Percentiles rank a stretch among this genome's conserved stretches.
phyloP scores from a whole-genome alignment of 1,284 basidiomycete genomes.

The Gomphus bonarii region DNA sequence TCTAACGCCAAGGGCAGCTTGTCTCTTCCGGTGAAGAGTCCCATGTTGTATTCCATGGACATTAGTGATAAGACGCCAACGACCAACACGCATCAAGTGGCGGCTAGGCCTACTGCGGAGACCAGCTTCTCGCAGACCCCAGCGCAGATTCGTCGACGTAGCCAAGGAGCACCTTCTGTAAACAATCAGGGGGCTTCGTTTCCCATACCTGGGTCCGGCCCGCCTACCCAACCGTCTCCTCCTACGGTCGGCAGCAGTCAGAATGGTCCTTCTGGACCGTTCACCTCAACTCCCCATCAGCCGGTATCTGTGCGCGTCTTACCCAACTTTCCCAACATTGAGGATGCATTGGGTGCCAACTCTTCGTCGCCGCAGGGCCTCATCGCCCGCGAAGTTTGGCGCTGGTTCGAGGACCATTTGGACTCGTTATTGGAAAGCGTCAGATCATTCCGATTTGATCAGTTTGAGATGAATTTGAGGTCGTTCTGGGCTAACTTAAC shows the following conservation, averaged over 20 bases:
- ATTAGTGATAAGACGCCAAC: slow-evolving; percentile 75
- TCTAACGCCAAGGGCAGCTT: slow-evolving; percentile 35
- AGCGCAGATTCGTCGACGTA: slow-evolving; percentile 36
- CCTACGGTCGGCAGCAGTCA: slow-evolving; percentile 37
- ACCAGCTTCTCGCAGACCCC: slow-evolving; percentile 49
- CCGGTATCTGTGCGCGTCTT: slow-evolving; percentile 64
- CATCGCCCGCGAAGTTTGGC: slow-evolving; percentile 75
- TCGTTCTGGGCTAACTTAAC: slow-evolving; percentile 71
- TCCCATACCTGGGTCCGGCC: background rate
- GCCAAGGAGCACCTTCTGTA: background rate
- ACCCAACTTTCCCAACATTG: slow-evolving; percentile 72
- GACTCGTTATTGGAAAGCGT: slow-evolving; percentile 70
- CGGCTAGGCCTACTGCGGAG: slow-evolving; percentile 34
- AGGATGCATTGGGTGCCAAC: slow-evolving; percentile 67
- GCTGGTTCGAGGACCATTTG: slow-evolving; percentile 78
- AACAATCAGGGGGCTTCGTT: background rate
- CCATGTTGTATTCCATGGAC: slow-evolving; percentile 45
- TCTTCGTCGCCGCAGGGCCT: slow-evolving; percentile 64
- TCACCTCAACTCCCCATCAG: slow-evolving; percentile 26
- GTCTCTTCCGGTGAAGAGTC: slow-evolving; percentile 33
- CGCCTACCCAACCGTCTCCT: slow-evolving; percentile 33
- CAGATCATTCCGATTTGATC: slow-evolving; percentile 69
- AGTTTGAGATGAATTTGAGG: slow-evolving; percentile 76
- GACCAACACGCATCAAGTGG: slow-evolving; percentile 60
- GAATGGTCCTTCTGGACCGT: slow-evolving; percentile 32